Evolutionary conservation across 768 basidiomycete species (phyloP).

Genomic region (Sarcodon aspratus): DNA sequence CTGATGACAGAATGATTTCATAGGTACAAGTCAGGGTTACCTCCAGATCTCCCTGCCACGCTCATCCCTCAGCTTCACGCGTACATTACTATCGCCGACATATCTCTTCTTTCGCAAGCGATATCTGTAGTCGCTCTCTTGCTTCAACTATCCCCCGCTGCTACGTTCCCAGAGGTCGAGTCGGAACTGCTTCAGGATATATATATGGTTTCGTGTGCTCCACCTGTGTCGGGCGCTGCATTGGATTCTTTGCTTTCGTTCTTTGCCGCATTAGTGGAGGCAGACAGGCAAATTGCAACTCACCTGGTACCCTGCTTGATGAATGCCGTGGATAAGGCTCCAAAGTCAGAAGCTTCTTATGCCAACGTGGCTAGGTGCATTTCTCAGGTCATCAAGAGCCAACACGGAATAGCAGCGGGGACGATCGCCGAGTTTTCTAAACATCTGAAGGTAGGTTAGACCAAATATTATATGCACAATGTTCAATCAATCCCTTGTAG

Average conservation of each 20-base stretch:
- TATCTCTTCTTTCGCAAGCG: slow-evolving; percentile 66
- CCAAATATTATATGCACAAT: background rate
- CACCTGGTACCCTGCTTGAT: slow-evolving; percentile 74
- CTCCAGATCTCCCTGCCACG: slow-evolving; percentile 43
- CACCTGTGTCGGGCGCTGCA: slow-evolving; percentile 62
- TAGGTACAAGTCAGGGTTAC: slow-evolving; percentile 37
- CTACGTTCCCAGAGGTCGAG: slow-evolving; percentile 71
- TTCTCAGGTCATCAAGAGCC: slow-evolving; percentile 67
- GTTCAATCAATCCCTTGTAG: slow-evolving; percentile 2
- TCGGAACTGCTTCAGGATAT: slow-evolving; percentile 51
- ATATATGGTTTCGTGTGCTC: slow-evolving; percentile 68
- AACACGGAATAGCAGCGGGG: slow-evolving; percentile 64
- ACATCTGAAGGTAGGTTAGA: slow-evolving; percentile 48
- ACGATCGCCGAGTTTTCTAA: slow-evolving; percentile 82
- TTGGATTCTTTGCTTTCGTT: slow-evolving; percentile 79
- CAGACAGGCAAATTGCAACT: slow-evolving; percentile 74
- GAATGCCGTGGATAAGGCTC: slow-evolving; percentile 50
- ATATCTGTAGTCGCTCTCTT: slow-evolving; percentile 56
- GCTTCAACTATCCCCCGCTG: slow-evolving; percentile 50
- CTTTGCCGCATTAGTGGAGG: slow-evolving; percentile 71
- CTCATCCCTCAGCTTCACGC: slow-evolving; percentile 67
- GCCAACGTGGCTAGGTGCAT: slow-evolving; percentile 79
- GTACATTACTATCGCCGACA: slow-evolving; percentile 68
- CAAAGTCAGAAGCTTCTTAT: slow-evolving; percentile 40
- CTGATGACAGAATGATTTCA: slow-evolving; percentile 11